Base-by-base conservation (phyloP, 2,329 filamentous ascomycete species). In the Diaporthe batatas region DNA sequence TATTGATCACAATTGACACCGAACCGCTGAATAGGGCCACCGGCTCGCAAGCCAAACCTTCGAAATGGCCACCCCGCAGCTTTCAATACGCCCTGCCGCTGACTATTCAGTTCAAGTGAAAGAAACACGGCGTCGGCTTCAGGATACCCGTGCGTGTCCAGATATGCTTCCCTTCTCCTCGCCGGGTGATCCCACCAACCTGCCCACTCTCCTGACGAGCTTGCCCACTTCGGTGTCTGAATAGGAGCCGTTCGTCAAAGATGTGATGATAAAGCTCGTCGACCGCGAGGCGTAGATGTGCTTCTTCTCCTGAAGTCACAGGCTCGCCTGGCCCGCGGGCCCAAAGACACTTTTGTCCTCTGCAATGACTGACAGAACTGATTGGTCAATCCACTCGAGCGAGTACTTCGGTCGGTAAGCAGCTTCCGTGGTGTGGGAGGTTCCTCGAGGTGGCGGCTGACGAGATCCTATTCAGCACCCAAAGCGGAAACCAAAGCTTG, bases 1-100 rank as follows among this genome's bases (percentile, higher is more conserved):
- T 71, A 68, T 69, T 74, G 53, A 68, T 23, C n/a, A 74, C 73
- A 74, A 74, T 74, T 65, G 49, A 49, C 36, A 18, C 32, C 47
- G 59, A 64, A 16, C 51, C 68, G 25, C 25, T 55, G 42, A 64
- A 70, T 71, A 68, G 53, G 21, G 57, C n/a, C 29, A 44, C 29
- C 68, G 11, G 32, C 59, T 49, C n/a, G 25, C 11, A 39, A 42
- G 29, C 5, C 7, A 23, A n/a, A 21, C 16, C 25, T 44, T 25
- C 36, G 59, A n/a, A n/a, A 47, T 25, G 59, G 58, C n/a, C 25
- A 55, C 36, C 11, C 65, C 49, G 39, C 32, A 39, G 8, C 2
- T 12, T 6, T 34, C 53, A 36, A 32, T 53, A 39, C 2, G n/a
- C 49, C 44, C 39, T 49, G 16, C 58, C 42, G 39, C 18, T 32